Base-by-base conservation (phyloP, 768 basidiomycete species). In the Dioszegia crocea region DNA sequence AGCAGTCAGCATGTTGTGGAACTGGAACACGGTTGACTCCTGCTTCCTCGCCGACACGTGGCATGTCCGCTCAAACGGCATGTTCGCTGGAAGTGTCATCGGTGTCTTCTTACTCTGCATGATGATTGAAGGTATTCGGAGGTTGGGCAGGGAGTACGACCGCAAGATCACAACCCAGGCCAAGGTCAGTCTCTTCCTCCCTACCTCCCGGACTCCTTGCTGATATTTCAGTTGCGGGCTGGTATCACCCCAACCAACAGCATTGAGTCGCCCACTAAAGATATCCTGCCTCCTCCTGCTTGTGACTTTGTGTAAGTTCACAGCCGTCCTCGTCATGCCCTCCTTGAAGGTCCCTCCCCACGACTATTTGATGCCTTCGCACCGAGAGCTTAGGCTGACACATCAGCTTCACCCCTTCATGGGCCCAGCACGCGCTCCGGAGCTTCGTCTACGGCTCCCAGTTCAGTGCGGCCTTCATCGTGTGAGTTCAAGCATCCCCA, bases 71-170 rank as follows among this genome's bases (percentile, higher is more conserved):
- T 59, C 70, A 5, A 63, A 66, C 44, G 75, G 65, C 16, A 63
- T 48, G 52, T 78, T 73, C 59, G 75, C 71, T 5, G 76, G 76
- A 2, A 64, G 64, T 6, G 61, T 77, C 59, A 73, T 78, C 56
- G 77, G 76, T 30, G 63, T 78, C 62, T 77, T 78, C 68, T 59
- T 73, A 56, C 60, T 78, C 11, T 70, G 68, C 40, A 69, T 79
- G 53, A 63, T 66, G 0, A 71, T 76, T 51, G 78, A 79, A 57
- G 66, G 54, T 23, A 59, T 77, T 9, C 66, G 77, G 39, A 56
- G 76, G 19, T 30, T 71, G 11, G 69, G 66, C 3, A 66, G 78
- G 46, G 75, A 76, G 47, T 78, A 76, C 58, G 78, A 78, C 59
- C 46, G 73, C n/a, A 33, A 60, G 16, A 57, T 78, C n/a, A 31